phyloP scores from a whole-genome alignment of 1,284 basidiomycete species.

The Cryptococcus jaspeensis region DNA sequence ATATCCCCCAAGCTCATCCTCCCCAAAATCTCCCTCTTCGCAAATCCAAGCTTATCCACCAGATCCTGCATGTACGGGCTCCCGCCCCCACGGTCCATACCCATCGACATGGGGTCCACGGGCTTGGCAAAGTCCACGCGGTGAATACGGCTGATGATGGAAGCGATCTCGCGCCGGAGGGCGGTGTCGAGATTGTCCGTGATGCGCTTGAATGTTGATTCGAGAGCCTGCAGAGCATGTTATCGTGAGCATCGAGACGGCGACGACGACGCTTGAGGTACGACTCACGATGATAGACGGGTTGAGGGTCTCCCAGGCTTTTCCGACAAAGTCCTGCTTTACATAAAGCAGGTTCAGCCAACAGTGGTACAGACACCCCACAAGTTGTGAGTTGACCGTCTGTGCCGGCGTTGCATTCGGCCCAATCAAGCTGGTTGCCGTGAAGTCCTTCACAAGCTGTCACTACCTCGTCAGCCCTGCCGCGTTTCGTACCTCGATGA shows the following conservation, averaged over 20 bases:
- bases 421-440: constrained; percentile 70
- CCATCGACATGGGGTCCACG: constrained; percentile 56
- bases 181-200: constrained; percentile 68
- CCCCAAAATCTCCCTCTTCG: constrained; percentile 71
- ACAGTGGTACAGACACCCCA: constrained; percentile 74
- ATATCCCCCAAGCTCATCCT: constrained; percentile 69
- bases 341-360: constrained; percentile 68
- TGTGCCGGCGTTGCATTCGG: constrained; percentile 76
- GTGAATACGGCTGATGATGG: constrained; percentile 76
- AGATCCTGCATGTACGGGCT: constrained; percentile 88
- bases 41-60: constrained; percentile 75
- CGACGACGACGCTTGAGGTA: not conserved
- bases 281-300: constrained; percentile 63
- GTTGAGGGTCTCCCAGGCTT: constrained; percentile 61
- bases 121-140: constrained; percentile 73
- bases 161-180: constrained; percentile 72
- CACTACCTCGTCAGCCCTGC: not conserved
- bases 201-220: constrained; percentile 61
- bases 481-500: not conserved
- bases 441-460: constrained; percentile 72
- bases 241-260: not conserved
- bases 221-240: constrained; percentile 57
- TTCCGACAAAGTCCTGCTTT: constrained; percentile 66
- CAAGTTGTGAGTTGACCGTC: constrained; percentile 69
- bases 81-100: constrained; percentile 60